A percentile compares a stretch with the other conserved stretches of the same genome.
phyloP scores from a whole-genome alignment of 2,329 filamentous ascomycete genomes.

The Ascochyta viciae-villosae region DNA sequence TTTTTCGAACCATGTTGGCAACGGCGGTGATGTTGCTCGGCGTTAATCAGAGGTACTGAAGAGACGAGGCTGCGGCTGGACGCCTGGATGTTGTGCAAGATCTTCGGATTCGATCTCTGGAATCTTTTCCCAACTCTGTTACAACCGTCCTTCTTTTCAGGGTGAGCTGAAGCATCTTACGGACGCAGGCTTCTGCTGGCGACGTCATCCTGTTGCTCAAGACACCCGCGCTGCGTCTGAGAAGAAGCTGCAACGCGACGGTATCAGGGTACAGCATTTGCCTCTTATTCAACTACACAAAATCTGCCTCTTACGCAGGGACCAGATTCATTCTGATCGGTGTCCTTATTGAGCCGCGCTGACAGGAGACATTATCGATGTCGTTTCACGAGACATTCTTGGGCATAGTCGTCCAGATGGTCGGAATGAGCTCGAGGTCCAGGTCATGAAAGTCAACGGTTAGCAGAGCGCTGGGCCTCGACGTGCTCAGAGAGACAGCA shows the following conservation, averaged over 20 bases:
- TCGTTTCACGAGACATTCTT: conserved; percentile 8
- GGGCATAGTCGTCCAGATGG: neutral
- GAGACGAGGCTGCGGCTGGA: conserved; percentile 14
- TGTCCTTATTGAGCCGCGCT: neutral
- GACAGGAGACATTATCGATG: neutral
- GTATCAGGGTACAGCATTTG: neutral
- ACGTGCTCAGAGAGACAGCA: neutral
- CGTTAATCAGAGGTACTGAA: neutral
- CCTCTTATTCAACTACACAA: neutral
- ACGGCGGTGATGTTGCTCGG: neutral
- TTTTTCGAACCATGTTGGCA: neutral
- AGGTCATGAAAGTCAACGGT: neutral
- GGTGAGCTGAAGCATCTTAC: neutral
- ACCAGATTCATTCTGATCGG: neutral
- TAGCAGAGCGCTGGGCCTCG: neutral
- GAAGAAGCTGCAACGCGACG: neutral
- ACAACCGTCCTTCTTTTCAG: neutral
- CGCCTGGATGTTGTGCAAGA: conserved; percentile 4
- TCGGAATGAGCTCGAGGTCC: neutral
- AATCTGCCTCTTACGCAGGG: neutral
- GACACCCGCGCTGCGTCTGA: neutral
- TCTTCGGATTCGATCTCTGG: neutral
- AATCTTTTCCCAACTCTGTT: neutral
- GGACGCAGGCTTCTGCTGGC: neutral
- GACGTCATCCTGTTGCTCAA: neutral